Percentiles rank a stretch among this genome's conserved stretches.
Evolutionary conservation across 75 land plant genomes (phyloP).

Genomic region (Cryptomeria japonica): DNA sequence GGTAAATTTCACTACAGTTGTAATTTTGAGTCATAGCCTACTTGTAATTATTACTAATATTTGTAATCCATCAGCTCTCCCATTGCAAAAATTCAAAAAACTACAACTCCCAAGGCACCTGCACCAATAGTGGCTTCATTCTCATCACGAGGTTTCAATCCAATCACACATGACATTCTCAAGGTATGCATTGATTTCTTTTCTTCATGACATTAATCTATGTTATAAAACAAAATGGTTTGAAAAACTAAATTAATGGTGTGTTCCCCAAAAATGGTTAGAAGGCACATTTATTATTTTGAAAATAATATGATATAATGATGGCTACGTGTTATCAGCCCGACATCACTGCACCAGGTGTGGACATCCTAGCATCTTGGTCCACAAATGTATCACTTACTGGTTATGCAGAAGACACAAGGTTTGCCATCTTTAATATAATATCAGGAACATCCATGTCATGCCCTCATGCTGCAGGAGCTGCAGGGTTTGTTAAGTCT

Average conservation of each 20-base stretch:
- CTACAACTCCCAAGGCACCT: not conserved
- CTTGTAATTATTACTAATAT: not conserved
- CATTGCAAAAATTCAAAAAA: constrained; percentile 1
- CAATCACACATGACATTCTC: constrained; percentile 25
- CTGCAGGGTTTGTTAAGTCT: constrained; percentile 46
- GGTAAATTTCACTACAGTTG: not conserved
- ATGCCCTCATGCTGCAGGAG: constrained; percentile 49
- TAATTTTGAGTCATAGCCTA: too few species aligned
- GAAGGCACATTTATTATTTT: too few species aligned
- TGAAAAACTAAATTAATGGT: too few species aligned
- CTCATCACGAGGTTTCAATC: constrained; percentile 64
- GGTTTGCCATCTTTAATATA: constrained; percentile 19
- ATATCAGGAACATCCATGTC: constrained; percentile 69
- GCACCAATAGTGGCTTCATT: constrained; percentile 59
- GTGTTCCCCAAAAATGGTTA: too few species aligned
- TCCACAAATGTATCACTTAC: constrained; percentile 25
- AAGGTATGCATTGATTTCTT: constrained; percentile 31
- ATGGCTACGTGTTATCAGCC: constrained; percentile 43
- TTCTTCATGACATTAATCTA: too few species aligned
- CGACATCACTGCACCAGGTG: constrained; percentile 68
- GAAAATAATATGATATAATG: not conserved
- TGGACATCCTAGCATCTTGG: constrained; percentile 51
- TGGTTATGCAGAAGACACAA: constrained; percentile 7
- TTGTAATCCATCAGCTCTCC: not conserved
- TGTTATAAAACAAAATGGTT: too few species aligned